Conservation (phyloP, 2,329 filamentous ascomycete species). For the Monilinia laxa region DNA sequence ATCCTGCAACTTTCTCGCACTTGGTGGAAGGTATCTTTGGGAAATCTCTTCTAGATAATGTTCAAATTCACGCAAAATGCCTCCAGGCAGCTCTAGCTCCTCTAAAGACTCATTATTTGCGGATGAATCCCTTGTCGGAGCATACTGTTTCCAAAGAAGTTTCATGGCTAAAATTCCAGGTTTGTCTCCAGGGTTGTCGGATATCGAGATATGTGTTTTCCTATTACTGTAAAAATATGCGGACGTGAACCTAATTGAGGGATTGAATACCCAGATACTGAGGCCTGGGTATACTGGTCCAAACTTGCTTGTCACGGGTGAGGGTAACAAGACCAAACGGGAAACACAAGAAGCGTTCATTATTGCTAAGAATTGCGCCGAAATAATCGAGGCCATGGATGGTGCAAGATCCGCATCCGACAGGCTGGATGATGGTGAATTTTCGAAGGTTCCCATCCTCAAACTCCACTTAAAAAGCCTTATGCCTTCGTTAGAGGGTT, state of each 20-base stretch:
- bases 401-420: constrained; percentile 14
- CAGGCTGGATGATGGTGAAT: background rate
- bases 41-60: constrained; percentile 46
- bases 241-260: constrained; percentile 11
- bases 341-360: constrained; percentile 23
- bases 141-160: constrained; percentile 33
- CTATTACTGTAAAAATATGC: constrained; percentile 1
- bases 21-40: constrained; percentile 50
- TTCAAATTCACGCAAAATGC: constrained; percentile 49
- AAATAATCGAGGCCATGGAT: constrained; percentile 28
- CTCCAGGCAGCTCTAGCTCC: constrained; percentile 55
- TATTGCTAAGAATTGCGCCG: constrained; percentile 27
- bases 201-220: background rate
- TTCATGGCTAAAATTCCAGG: constrained; percentile 34
- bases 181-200: background rate
- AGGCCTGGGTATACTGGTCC: background rate
- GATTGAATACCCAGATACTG: constrained; percentile 16
- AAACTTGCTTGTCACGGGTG: background rate
- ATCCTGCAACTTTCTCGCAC: constrained; percentile 58
- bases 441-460: background rate
- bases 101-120: constrained; percentile 45
- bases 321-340: constrained; percentile 17
- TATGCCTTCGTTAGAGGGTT: constrained; percentile 31
- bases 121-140: constrained; percentile 25
- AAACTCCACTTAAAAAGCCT: constrained; percentile 38